Conservation (phyloP, 768 basidiomycete genomes). For the Lentinula boryana region DNA sequence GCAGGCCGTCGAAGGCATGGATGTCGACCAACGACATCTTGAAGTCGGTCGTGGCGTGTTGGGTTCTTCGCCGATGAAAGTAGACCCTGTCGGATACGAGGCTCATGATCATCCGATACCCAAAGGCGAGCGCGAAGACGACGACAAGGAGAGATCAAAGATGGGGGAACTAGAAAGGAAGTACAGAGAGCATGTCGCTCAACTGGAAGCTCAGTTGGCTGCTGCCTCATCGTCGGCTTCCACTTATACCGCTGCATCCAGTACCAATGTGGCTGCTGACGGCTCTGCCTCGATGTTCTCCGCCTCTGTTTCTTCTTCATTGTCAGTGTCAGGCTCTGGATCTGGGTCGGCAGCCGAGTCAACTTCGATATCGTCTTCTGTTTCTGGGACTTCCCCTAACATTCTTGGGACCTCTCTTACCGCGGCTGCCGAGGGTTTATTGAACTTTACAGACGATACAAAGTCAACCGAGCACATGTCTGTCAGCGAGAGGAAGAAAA, state of each 20-base stretch:
- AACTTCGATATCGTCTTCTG: not conserved
- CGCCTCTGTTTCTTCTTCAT: not conserved
- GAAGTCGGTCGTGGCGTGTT: not conserved
- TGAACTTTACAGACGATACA: not conserved
- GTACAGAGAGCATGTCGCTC: not conserved
- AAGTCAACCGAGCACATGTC: slow-evolving; percentile 32
- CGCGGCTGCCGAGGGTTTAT: not conserved
- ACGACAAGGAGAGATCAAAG: not conserved
- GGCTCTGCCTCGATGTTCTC: not conserved
- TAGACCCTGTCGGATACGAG: not conserved
- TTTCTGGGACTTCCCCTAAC: too few species aligned
- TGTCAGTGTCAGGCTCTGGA: not conserved
- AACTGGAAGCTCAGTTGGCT: slow-evolving; percentile 1
- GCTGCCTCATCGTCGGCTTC: not conserved
- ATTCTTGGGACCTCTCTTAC: not conserved
- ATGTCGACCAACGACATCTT: not conserved
- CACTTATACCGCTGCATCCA: not conserved
- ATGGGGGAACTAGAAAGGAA: not conserved
- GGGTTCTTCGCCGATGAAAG: not conserved
- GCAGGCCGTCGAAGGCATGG: not conserved
- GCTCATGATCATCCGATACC: not conserved
- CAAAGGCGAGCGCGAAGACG: not conserved
- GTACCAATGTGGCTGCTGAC: not conserved
- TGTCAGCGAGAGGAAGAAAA: slow-evolving; percentile 74
- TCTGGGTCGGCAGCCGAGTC: not conserved